Evolutionary conservation across 371 early-diverging fungal genomes (phyloP).

Genomic region (Apophysomyces sp.): DNA sequence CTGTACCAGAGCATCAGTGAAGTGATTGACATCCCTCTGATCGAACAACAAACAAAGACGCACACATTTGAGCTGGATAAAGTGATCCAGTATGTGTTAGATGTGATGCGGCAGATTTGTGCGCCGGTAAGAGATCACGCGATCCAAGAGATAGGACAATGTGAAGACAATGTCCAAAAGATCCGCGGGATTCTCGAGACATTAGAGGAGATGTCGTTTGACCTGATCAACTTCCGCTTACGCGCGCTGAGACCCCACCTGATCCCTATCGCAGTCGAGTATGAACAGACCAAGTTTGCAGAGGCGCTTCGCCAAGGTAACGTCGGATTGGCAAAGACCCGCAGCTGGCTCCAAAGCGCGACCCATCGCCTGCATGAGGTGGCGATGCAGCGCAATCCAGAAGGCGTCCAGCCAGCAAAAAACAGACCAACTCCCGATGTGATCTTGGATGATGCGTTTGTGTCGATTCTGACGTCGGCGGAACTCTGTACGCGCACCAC

Average conservation of each 20-base stretch:
- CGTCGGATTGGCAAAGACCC: slow-evolving; percentile 50
- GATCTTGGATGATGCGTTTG: slow-evolving; percentile 65
- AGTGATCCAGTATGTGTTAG: slow-evolving; percentile 43
- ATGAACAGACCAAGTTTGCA: slow-evolving; percentile 69
- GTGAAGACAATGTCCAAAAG: slow-evolving; percentile 28
- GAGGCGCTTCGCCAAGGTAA: slow-evolving; percentile 33
- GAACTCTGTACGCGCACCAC: slow-evolving; percentile 6
- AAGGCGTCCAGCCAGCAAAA: slow-evolving; percentile 36
- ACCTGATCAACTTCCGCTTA: slow-evolving; percentile 70
- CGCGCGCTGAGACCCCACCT: slow-evolving; percentile 65
- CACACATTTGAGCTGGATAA: slow-evolving; percentile 45
- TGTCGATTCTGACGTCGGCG: slow-evolving; percentile 50
- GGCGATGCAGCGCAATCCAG: slow-evolving; percentile 63
- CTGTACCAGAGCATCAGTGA: slow-evolving; percentile 51
- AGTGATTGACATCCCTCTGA: slow-evolving; percentile 55
- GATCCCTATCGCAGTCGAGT: slow-evolving; percentile 63
- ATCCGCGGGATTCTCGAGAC: slow-evolving; percentile 52
- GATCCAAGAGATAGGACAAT: slow-evolving; percentile 38
- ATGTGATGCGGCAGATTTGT: slow-evolving; percentile 65
- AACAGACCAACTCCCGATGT: slow-evolving; percentile 25
- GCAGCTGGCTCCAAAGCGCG: slow-evolving; percentile 55
- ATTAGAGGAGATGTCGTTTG: slow-evolving; percentile 72
- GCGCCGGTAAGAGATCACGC: slow-evolving; percentile 75
- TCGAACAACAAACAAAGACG: slow-evolving; percentile 55
- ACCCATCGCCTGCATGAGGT: slow-evolving; percentile 29